Conservation (phyloP, 495 filamentous ascomycete genomes). For the Parathielavia hyrcaniae region DNA sequence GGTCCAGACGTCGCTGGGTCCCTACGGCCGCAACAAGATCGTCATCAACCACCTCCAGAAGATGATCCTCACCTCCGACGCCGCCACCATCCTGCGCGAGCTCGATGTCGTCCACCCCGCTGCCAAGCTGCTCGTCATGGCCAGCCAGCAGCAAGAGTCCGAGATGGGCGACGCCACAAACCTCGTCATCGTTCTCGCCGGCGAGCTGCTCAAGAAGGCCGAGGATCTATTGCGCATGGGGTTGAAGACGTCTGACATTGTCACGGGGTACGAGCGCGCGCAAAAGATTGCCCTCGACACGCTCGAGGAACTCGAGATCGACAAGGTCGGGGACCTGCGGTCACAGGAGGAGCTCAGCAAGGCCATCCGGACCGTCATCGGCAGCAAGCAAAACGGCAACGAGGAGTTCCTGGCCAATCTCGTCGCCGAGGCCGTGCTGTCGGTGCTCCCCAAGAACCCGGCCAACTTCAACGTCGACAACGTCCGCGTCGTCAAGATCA, state of each 20-base stretch:
- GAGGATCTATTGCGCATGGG: conserved; percentile 94
- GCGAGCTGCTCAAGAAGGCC: conserved; percentile 94
- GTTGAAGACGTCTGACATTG: conserved; percentile 93
- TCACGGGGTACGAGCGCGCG: conserved; percentile 90
- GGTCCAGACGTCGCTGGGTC: conserved; percentile 93
- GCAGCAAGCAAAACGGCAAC: conserved; percentile 90
- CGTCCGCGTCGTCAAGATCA: conserved; percentile 98
- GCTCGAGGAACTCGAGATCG: conserved; percentile 83
- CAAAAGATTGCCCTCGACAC: conserved; percentile 76
- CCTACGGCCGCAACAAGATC: conserved; percentile 98
- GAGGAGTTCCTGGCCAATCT: conserved; percentile 80
- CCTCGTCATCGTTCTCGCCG: conserved; percentile 90
- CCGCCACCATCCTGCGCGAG: conserved; percentile 93
- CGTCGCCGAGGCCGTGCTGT: conserved; percentile 88
- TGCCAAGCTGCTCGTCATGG: conserved; percentile 98
- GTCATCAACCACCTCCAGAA: conserved; percentile 99
- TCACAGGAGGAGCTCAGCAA: conserved; percentile 80
- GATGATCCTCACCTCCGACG: conserved; percentile 98
- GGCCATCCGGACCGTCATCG: conserved; percentile 90
- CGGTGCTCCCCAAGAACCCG: conserved; percentile 96
- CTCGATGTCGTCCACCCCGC: conserved; percentile 98
- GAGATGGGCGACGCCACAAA: conserved; percentile 99
- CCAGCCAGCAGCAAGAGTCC: conserved; percentile 94
- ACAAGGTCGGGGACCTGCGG: conserved; percentile 79
- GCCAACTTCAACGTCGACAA: conserved; percentile 99